Conservation (phyloP, 169 alveolate species). For the Sarcocystis neurona region DNA sequence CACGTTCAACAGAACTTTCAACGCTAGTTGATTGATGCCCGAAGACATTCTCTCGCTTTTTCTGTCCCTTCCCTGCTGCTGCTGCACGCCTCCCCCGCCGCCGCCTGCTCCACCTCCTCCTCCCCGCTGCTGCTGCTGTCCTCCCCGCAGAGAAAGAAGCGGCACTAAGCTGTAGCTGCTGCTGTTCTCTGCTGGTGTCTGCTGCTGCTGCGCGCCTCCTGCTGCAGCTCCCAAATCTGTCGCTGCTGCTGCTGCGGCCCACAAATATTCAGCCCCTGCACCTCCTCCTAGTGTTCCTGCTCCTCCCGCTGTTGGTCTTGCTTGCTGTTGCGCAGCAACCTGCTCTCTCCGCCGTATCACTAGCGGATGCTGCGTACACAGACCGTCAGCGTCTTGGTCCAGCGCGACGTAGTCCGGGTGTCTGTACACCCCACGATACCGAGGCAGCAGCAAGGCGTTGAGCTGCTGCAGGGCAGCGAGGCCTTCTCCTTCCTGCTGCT, state of each 20-base stretch:
- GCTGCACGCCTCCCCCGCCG: neutral
- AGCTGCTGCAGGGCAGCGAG: neutral
- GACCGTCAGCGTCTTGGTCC: neutral
- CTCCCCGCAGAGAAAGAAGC: too few species aligned
- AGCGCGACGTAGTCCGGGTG: neutral
- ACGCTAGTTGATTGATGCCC: neutral
- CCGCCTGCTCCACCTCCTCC: neutral
- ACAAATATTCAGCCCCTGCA: neutral
- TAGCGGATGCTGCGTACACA: neutral
- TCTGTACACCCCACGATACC: slow-evolving; percentile 19
- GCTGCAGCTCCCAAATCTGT: too few species aligned
- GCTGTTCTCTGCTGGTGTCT: too few species aligned
- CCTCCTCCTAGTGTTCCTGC: neutral
- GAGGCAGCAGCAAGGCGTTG: slow-evolving; percentile 2
- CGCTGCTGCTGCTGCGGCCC: too few species aligned
- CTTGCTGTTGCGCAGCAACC: neutral
- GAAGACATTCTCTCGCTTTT: neutral
- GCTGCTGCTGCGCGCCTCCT: too few species aligned
- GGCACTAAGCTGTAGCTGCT: too few species aligned
- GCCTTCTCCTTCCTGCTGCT: neutral
- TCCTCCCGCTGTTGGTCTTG: neutral
- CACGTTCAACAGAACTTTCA: neutral
- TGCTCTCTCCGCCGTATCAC: neutral
- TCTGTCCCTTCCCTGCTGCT: too few species aligned
- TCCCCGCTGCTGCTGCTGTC: too few species aligned